These are phyloP conservation scores for Fereydounia khargensis DNA, from an alignment of 1,284 basidiomycete species.

Conservation along the genomic window DNA sequence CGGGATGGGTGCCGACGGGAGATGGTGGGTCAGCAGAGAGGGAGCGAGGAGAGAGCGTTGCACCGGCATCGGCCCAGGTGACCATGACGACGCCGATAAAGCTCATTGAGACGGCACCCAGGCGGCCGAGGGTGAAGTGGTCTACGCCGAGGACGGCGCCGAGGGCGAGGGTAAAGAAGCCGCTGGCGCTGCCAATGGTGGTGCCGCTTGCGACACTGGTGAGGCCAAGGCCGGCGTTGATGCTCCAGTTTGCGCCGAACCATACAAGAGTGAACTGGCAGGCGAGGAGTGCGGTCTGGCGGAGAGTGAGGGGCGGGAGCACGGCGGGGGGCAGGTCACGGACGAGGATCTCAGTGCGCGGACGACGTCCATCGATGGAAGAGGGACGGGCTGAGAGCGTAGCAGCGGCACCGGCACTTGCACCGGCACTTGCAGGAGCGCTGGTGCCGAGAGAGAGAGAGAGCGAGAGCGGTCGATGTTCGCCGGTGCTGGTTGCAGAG, in stretches of 20 bases:
- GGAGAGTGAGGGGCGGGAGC: conserved; percentile 45
- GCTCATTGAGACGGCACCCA: conserved; percentile 77
- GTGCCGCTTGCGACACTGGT: conserved; percentile 55
- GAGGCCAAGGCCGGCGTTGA: conserved; percentile 48
- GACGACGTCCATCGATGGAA: conserved; percentile 50
- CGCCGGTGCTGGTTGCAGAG: not conserved
- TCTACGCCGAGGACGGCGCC: conserved; percentile 85
- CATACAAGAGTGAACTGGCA: conserved; percentile 52
- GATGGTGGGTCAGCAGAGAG: too few species aligned
- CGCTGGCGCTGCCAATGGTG: conserved; percentile 66
- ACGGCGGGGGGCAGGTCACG: conserved; percentile 1
- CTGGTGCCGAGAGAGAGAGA: too few species aligned
- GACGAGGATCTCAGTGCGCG: conserved; percentile 18
- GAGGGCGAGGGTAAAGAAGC: conserved; percentile 88
- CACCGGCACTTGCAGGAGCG: not conserved
- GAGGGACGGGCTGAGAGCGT: conserved; percentile 34
- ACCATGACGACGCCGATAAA: conserved; percentile 84
- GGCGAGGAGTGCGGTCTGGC: conserved; percentile 43
- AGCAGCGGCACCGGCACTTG: not conserved
- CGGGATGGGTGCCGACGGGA: conserved; percentile 9
- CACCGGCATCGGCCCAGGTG: conserved; percentile 58
- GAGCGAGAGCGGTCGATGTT: not conserved
- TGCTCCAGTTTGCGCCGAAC: conserved; percentile 55
- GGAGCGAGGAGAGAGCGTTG: too few species aligned
- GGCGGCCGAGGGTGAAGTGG: conserved; percentile 70